Conservation (phyloP, 768 basidiomycete genomes). For the Suillus hirtellus region DNA sequence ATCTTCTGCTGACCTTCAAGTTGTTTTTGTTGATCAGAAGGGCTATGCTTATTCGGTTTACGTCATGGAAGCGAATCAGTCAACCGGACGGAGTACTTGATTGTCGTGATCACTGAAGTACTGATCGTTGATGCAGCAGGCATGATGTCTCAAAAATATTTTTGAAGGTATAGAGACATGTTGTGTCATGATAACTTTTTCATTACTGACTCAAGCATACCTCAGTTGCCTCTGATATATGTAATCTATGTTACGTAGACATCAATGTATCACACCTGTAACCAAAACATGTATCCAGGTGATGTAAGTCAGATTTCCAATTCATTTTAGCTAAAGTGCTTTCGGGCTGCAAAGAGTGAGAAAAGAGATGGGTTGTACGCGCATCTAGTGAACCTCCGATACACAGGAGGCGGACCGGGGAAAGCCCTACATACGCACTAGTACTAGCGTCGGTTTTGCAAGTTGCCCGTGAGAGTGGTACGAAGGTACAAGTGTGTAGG, state of each 20-base stretch:
- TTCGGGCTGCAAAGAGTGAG: not conserved
- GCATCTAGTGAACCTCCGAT: not conserved
- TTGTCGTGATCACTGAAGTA: no score
- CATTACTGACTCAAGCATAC: not conserved
- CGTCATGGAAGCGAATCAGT: constrained; percentile 30
- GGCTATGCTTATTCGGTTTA: constrained; percentile 40
- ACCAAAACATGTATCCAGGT: not conserved
- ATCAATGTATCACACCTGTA: not conserved
- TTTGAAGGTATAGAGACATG: not conserved
- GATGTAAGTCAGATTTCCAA: not conserved
- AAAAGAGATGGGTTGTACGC: not conserved
- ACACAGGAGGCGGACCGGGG: not conserved
- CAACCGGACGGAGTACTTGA: not conserved
- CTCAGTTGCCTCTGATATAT: not conserved
- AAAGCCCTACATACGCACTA: not conserved
- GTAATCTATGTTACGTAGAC: not conserved
- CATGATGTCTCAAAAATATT: not conserved
- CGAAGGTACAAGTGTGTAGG: not conserved
- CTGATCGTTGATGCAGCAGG: constrained; percentile 22
- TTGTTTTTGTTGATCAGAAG: constrained; percentile 29
- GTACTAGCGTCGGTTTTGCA: not conserved
- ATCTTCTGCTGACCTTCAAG: constrained; percentile 24
- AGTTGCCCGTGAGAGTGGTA: not conserved
- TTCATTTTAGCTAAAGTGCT: not conserved
- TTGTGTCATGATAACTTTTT: not conserved